Percentiles rank a stretch among this genome's conserved stretches.
These are phyloP conservation scores for Saturnispora kantuleensis DNA, from an alignment of 805 yeast species.

Conservation along the genomic window DNA sequence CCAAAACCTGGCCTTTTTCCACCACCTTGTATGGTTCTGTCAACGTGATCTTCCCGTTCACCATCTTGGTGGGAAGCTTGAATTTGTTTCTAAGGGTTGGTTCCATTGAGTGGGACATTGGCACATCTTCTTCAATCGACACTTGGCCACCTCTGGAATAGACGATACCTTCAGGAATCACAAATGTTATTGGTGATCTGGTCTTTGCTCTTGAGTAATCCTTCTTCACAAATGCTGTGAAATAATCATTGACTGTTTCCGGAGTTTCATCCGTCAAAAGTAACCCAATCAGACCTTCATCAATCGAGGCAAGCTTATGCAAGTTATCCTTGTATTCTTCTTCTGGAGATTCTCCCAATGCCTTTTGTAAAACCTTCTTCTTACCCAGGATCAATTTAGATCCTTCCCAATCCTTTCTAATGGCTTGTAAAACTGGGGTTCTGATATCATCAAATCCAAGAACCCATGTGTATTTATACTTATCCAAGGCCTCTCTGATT, in stretches of 20 bases:
- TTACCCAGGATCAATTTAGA: conserved; percentile 85
- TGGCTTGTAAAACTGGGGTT: conserved; percentile 89
- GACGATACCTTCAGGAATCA: conserved; percentile 81
- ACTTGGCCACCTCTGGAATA: conserved; percentile 95
- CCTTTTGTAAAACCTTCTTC: conserved; percentile 86
- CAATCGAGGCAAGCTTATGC: conserved; percentile 51
- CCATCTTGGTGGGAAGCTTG: conserved; percentile 85
- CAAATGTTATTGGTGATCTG: conserved; percentile 71
- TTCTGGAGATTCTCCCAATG: conserved; percentile 78
- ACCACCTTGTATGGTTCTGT: conserved; percentile 75
- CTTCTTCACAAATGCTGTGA: conserved; percentile 61
- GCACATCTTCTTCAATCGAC: conserved; percentile 84
- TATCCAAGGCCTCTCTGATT: conserved; percentile 71
- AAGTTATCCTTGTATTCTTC: conserved; percentile 86
- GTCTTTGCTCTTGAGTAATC: conserved; percentile 91
- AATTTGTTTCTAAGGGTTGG: conserved; percentile 81
- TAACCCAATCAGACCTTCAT: conserved; percentile 77
- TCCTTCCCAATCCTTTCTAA: conserved; percentile 88
- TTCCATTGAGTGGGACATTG: conserved; percentile 93
- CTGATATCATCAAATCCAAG: conserved; percentile 85
- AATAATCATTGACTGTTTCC: conserved; percentile 83
- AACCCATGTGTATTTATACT: conserved; percentile 73
- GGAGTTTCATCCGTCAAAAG: conserved; percentile 84
- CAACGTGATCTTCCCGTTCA: conserved; percentile 76
- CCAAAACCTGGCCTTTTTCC: conserved; percentile 66